Base-by-base conservation (phyloP, 208 protist species). In the Trypanosoma theileri region DNA sequence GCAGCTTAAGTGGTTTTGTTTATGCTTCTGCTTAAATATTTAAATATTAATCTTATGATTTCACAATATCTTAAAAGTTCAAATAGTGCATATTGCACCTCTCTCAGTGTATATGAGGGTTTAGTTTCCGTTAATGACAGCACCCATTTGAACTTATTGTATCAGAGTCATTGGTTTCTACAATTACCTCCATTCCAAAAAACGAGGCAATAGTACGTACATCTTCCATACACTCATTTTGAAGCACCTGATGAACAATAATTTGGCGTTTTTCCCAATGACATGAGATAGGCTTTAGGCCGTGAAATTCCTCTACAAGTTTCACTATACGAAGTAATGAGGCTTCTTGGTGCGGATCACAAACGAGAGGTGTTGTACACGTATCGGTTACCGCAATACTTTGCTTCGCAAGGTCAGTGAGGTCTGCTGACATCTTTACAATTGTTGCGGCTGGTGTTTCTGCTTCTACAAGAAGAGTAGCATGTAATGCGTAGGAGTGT, bases 401-500 rank as follows among this genome's bases (percentile, higher is more conserved):
- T 44, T 77, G 31, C 46, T 67, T 69, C 6, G 85, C 84, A 16
- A 92, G 84, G 6, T 31, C 54, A 7, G 82, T 90, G 50, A 95
- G 69, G n/a, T 84, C 61, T 16, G 73, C 72, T 16, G 70, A 62
- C n/a, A 77, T 76, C 9, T 62, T 58, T 26, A 67, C 62, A 10
- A 95, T 75, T 40, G 82, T 61, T 52, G 42, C 51, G 12, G 86
- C 82, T 17, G 66, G 46, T 46, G 79, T 64, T 0, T 66, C 28
- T 51, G 82, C 76, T 50, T 80, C 61, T 9, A 84, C 79, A 24
- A 95, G 73, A 14, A 95, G 77, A 17, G 82, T 88, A 26, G 90
- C 81, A 73, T 93, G 88, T 42, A 93, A 65, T 6, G 78, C 80
- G 63, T 93, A 95, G 56, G 77, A 79, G 71, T 89, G 85, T 12